Base-by-base conservation (phyloP, 2,329 filamentous ascomycete species). In the Fusarium cicatricum region DNA sequence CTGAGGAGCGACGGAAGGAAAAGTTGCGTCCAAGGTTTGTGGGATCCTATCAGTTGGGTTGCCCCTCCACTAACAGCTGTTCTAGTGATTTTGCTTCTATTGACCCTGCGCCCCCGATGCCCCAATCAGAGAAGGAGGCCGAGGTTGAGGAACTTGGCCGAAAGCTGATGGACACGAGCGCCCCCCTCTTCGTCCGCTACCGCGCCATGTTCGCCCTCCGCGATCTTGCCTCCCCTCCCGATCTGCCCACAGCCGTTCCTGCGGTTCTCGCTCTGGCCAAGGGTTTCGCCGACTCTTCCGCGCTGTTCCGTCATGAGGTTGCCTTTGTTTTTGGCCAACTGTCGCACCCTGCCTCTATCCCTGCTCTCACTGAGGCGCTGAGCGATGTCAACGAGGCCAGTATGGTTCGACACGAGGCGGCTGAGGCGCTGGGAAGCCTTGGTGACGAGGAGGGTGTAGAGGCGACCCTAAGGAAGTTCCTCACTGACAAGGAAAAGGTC, bases 291-390 rank as follows among this genome's bases (percentile, higher is more conserved):
- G 95, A 99, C 73, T 82, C 87, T 15, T 97, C 93, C 42, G 93
- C 93, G 5, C 86, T 99, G 8, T 98, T 99, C 83, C 89, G 95
- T 65, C 95, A 99, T 78, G 95, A 99, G 74, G 92, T 99, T 64
- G 95, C 95, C 12, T 99, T 99, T 73, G 95, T 99, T 12, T 99
- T 99, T 67, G 95, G 95, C 50, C 95, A 99, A 75, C 82, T 99
- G 46, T 92, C 90, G 50, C 95, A 99, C 72, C 95, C 95, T 2
- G 94, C 94, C n/a, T 97, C 92, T 1, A 97, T 99, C 65, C 93
- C 95, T 4, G 91, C 91, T 55, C 84, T 99, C 54, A 89, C 90
- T 14, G 86, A 85, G 45, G 87, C 90, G 1, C 81, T 99, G 55
- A 90, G 90, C 68, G 83, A 99, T 73, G 78, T 85, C 42, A 81